phyloP scores from a whole-genome alignment of 2,329 filamentous ascomycete species.

The Hyphodiscus sp. region DNA sequence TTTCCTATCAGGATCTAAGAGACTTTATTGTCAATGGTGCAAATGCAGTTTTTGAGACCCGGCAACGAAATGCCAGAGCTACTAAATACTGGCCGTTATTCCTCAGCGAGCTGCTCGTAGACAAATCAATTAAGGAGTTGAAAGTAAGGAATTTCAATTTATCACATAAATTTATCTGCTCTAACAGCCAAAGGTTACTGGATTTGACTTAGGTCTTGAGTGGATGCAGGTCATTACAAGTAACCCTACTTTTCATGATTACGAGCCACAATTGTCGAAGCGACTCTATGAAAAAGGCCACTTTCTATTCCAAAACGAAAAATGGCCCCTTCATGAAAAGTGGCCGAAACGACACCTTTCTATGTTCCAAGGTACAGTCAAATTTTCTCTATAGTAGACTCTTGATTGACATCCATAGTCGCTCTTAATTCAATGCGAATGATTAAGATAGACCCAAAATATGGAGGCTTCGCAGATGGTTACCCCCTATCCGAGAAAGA shows the following conservation, averaged over 20 bases:
- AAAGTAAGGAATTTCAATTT: constrained; percentile 7
- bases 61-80: constrained; percentile 39
- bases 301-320: neutral
- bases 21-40: constrained; percentile 15
- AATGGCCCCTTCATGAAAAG: neutral
- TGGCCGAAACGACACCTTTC: neutral
- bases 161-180: neutral
- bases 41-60: constrained; percentile 28
- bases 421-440: neutral
- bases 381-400: neutral
- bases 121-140: constrained; percentile 37
- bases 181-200: constrained; percentile 22
- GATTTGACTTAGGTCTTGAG: constrained; percentile 39
- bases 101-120: constrained; percentile 42
- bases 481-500: constrained; percentile 5
- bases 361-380: neutral
- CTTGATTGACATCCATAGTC: neutral
- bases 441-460: constrained; percentile 1
- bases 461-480: constrained; percentile 10
- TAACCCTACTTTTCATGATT: constrained; percentile 39
- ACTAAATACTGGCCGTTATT: constrained; percentile 46
- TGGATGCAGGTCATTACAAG: constrained; percentile 48
- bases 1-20: constrained; percentile 28
- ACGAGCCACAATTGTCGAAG: constrained; percentile 26
- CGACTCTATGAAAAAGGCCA: constrained; percentile 8